Base-by-base conservation (phyloP, 768 basidiomycete species). In the Termitomyces titanicus region DNA sequence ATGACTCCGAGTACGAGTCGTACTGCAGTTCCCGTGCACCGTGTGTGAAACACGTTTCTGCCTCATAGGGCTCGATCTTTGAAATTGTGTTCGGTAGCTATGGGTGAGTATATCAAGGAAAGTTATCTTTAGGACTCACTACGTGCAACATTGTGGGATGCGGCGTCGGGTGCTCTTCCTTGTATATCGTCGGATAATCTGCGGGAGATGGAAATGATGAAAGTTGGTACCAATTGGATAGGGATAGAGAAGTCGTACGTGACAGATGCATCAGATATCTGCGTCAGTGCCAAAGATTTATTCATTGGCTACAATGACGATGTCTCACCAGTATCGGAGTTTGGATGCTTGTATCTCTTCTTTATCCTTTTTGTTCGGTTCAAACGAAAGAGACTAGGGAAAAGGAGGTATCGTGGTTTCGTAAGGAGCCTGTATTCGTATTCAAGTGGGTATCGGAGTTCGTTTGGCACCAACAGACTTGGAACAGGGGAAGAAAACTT, bases 41-140 rank as follows among this genome's bases (percentile, higher is more conserved):
- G 29, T 56, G 55, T 13, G 37, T 56, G 42, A 56, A 56, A 34
- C 39, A 56, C 2, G 55, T 56, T n/a, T 51, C 49, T 25, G 55
- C 55, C 15, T 56, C 55, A 17, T 39, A 40, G 20, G 42, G 55
- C 37, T 51, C 42, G 22, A 56, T 56, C 55, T 56, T 46, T 7
- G 12, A 22, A 6, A 18, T 15, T 22, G 17, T 10, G 13, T 37
- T 52, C 42, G 12, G 20, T n/a, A 46, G 46, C 12, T 54, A 20
- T 40, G 45, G 15, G 22, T 22, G 40, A n/a, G 20, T 35, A 27
- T 15, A n/a, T 51, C n/a, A 34, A 13, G 10, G 25, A n/a, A 47
- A 24, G 22, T 18, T 42, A 38, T 33, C 47, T 34, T 34, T 45
- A 7, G 31, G 37, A 45, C 54, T 51, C 20, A 56, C 55, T 9